Evolutionary conservation across 1,284 basidiomycete genomes (phyloP).

Genomic region (Porphyrellus sp.): DNA sequence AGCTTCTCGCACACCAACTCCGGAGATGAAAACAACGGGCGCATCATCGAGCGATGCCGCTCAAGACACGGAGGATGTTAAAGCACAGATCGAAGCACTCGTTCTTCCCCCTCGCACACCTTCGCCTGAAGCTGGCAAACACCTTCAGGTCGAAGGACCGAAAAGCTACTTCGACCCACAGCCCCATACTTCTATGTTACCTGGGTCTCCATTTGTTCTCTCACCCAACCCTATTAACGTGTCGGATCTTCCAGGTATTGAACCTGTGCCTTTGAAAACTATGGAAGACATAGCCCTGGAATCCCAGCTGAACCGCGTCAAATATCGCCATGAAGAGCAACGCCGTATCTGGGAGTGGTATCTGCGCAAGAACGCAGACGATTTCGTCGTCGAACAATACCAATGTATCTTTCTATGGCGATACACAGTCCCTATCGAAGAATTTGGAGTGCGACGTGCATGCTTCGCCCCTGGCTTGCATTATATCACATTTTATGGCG

Average conservation of each 20-base stretch:
- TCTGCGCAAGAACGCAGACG: constrained; percentile 74
- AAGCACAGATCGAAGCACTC: constrained; percentile 69
- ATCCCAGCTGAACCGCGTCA: constrained; percentile 66
- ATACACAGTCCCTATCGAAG: constrained; percentile 69
- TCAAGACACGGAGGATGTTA: constrained; percentile 50
- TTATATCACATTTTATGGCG: constrained; percentile 87
- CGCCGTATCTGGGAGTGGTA: constrained; percentile 92
- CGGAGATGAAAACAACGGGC: constrained; percentile 20
- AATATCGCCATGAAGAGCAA: constrained; percentile 81
- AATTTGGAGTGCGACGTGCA: constrained; percentile 59
- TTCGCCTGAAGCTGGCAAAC: constrained; percentile 29
- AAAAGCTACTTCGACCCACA: constrained; percentile 46
- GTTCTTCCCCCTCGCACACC: constrained; percentile 51
- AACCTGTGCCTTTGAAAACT: constrained; percentile 48
- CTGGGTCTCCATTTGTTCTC: constrained; percentile 24
- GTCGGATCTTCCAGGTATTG: constrained; percentile 35
- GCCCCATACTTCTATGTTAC: constrained; percentile 28
- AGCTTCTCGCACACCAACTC: constrained; percentile 31
- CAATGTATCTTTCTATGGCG: constrained; percentile 82
- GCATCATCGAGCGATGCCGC: constrained; percentile 2
- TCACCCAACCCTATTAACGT: constrained; percentile 29
- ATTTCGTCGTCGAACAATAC: constrained; percentile 90
- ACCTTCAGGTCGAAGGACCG: constrained; percentile 27
- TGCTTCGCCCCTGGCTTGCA: constrained; percentile 70
- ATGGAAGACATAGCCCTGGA: constrained; percentile 63